Base-by-base conservation (phyloP, 306 rosid species). In the Vigna nakashimae region DNA sequence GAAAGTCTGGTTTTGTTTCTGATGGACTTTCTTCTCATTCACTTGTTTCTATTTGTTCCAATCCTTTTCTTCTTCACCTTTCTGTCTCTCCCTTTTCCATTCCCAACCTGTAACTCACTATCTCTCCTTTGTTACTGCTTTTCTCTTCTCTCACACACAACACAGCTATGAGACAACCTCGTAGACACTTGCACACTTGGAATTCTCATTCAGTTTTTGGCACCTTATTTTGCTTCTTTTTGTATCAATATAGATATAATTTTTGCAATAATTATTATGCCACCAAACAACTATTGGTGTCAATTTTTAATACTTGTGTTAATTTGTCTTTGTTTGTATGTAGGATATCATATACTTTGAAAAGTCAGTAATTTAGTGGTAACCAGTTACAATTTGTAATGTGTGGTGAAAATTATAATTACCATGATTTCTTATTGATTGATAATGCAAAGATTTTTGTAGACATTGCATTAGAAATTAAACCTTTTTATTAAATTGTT, bases 21-120 rank as follows among this genome's bases (percentile, higher is more conserved):
- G 26, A 68, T 68, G 73, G 42, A 16, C 3, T 66, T 62, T 62
- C 5, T 64, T 36, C 49, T 45, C 26, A 18, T 46, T 46, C 42
- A 68, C 24, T 24, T 68, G 2, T 13, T 46, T 26, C 13, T 46
- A 24, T 13, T 30, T 68, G 42, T 15, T 68, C 73, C 73, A 24
- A 24, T 68, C 22, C 53, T 68, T 43, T 68, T 46, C 40, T 67
- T 18, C 9, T 18, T 46, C 22, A 28, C 73, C 22, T 43, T 68
- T 46, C 2, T 68, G 15, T 68, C 20, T 46, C 57, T 46, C 42
- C 73, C 57, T 46, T 34, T 40, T 67, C 51, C 52, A n/a, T 7
- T 10, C 38, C 73, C 53, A 46, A 45, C 73, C 1, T 68, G 73
- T 30, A 30, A 45, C 42, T 7, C 48, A 7, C 73, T 68, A 18